phyloP scores from a whole-genome alignment of 768 basidiomycete species.

The Mycena vulgaris region DNA sequence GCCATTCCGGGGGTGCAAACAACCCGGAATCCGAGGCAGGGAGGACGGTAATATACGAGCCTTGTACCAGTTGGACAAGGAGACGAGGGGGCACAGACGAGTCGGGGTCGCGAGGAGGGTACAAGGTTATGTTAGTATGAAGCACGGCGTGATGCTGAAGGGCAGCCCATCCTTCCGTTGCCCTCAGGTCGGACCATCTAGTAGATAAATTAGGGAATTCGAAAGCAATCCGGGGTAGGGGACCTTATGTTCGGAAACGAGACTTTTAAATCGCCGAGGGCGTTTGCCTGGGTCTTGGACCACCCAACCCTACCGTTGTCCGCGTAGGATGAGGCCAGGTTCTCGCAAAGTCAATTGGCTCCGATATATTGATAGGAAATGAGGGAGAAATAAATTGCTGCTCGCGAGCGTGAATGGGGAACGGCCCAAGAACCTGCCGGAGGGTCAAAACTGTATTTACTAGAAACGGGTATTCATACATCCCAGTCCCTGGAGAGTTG shows the following conservation, averaged over 20 bases:
- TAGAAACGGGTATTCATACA: slow-evolving; percentile 44
- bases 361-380: slow-evolving; percentile 75
- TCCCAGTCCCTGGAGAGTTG: slow-evolving; percentile 54
- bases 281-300: slow-evolving; percentile 60
- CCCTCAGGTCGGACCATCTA: slow-evolving; percentile 82
- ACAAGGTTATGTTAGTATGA: slow-evolving; percentile 72
- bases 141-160: slow-evolving; percentile 86
- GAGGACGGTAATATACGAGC: slow-evolving; percentile 82
- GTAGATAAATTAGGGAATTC: slow-evolving; percentile 9
- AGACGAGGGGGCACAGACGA: slow-evolving; percentile 59
- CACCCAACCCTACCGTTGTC: slow-evolving; percentile 75
- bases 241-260: slow-evolving; percentile 76
- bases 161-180: slow-evolving; percentile 89
- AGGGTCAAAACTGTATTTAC: neutral
- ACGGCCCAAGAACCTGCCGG: slow-evolving; percentile 82
- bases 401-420: slow-evolving; percentile 87
- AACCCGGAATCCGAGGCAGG: slow-evolving; percentile 51
- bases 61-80: slow-evolving; percentile 75
- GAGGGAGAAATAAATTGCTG: slow-evolving; percentile 87
- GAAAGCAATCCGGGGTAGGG: slow-evolving; percentile 8
- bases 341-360: slow-evolving; percentile 63
- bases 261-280: slow-evolving; percentile 68
- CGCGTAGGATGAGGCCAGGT: slow-evolving; percentile 78
- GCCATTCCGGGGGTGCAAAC: slow-evolving; percentile 68
- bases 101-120: slow-evolving; percentile 55